Evolutionary conservation across 306 rosid genomes (phyloP), one percentile per base, ranked within the genome.

Genomic region (Rubus parviflorus): DNA sequence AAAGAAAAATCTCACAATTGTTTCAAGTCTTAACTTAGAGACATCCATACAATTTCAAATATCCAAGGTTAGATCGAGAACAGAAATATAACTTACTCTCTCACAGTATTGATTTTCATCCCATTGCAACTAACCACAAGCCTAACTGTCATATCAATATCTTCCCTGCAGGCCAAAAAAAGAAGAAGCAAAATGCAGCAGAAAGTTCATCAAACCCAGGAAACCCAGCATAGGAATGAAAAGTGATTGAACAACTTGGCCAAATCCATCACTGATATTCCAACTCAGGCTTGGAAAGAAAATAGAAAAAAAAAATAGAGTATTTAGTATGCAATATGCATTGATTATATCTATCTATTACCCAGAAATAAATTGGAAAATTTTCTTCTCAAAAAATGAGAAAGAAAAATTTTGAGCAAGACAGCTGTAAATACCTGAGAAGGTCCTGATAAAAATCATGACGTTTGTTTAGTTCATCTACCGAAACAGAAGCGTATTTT

Each of bases 111-210:
- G 81, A 91, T 82, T 79, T 88, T 91, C 86, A 93, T 69, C 40
- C 98, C 95, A 81, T 79, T 88, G 93, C 90, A 89, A 81, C 87
- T 93, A 62, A 93, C 95, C 76, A 93, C 98, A 77, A 93, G 93
- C 87, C 97, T 89, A 19, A 93, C 92, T 72, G 95, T 88, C 97
- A 93, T 93, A 76, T 73, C 82, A 79, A 95, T 85, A 80, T 95
- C 96, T 75, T 90, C 96, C 87, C 99, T 95, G 94, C 77, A 81
- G 62, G 70, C 66, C 17, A 25, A 48, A 37, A 20, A 73, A 38
- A 5, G 8, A 8, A 41, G 6, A 19, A 2, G n/a, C 38, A 17
- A 65, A 60, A 23, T 51, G 68, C 51, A 46, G 69, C 43, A 85
- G 57, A 77, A 74, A 41, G 17, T 64, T 76, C 22, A 84, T 61